Evolutionary conservation across 2,329 filamentous ascomycete genomes (phyloP).

Genomic region (Fusarium sp.): DNA sequence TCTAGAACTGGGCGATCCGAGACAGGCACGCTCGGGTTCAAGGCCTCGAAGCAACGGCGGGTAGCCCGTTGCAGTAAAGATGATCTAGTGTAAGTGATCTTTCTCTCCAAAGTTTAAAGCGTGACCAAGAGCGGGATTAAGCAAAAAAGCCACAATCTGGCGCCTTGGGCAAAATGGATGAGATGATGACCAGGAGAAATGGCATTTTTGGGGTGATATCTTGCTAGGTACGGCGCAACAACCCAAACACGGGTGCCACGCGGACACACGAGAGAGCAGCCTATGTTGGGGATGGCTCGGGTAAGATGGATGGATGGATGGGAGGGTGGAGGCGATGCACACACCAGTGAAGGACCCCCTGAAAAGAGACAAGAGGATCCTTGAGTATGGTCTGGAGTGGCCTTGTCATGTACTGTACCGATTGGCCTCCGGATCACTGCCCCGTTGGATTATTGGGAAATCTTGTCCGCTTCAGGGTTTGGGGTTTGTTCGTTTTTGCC

Average conservation of each 20-base stretch:
- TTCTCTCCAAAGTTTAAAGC: not conserved
- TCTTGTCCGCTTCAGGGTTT: constrained; percentile 18
- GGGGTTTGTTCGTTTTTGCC: constrained; percentile 6
- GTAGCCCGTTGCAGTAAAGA: constrained; percentile 35
- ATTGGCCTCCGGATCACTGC: constrained; percentile 33
- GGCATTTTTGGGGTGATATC: not conserved
- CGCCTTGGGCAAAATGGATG: not conserved
- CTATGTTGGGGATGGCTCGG: constrained; percentile 30
- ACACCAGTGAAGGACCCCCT: constrained; percentile 29
- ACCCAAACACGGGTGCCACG: constrained; percentile 33
- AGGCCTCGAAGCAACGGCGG: constrained; percentile 33
- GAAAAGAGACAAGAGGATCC: constrained; percentile 28
- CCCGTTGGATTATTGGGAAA: constrained; percentile 30
- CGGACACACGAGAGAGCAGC: constrained; percentile 31
- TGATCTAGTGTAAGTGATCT: constrained; percentile 5
- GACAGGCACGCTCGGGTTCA: not conserved
- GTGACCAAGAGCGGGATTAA: not conserved
- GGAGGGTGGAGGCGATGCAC: constrained; percentile 17
- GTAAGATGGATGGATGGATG: constrained; percentile 26
- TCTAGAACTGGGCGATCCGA: constrained; percentile 18
- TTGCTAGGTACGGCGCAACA: not conserved
- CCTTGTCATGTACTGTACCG: not conserved
- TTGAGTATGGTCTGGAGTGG: not conserved
- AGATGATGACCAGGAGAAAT: not conserved
- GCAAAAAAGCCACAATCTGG: not conserved